Base-by-base conservation (phyloP, 2,329 filamentous ascomycete species). In the Elsinoe fawcettii region DNA sequence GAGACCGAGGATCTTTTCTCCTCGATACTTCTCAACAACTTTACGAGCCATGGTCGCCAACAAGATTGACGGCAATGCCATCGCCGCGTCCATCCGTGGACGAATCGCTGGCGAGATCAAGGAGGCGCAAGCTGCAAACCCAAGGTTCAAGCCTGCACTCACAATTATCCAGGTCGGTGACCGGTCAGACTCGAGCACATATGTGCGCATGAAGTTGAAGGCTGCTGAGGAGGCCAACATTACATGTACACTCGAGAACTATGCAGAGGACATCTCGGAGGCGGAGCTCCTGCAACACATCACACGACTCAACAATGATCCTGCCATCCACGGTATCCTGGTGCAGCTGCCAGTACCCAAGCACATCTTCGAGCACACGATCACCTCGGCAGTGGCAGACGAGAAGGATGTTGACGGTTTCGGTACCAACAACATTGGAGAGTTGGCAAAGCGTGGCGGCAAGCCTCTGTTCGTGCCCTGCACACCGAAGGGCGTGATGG, bases 131-230 rank as follows among this genome's bases (percentile, higher is more conserved):
- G 80, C 83, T 74, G 73, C 78, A 60, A 96, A 96, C 71, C 87
- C 92, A 39, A 82, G 90, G 66, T 99, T 90, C 78, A 85, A 86
- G 75, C 93, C 93, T 55, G 87, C 82, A 63, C 80, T 99, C 71
- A 93, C 90, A 72, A 99, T 99, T 71, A 86, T 99, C 64, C 93
- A 99, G 82, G 93, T 99, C 65, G 93, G 91, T 70, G 87, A 91
- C 72, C 85, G 93, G 66, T 89, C 88, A 64, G 93, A 99, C 76
- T 96, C 91, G 36, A 87, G 88, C 68, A 97, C 92, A 55, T 99
- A 99, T 87, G 92, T 99, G 74, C 91, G 91, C 75, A 99, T 99
- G 93, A 99, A 99, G 79, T 77, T 96, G 69, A 99, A 96, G 81
- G 93, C 93, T 63, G 93, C 93, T 59, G 79, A 88, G 71, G 93